Percentiles rank a stretch among this genome's conserved stretches.
phyloP scores from a whole-genome alignment of 768 basidiomycete genomes.

The Suillus tomentosus region DNA sequence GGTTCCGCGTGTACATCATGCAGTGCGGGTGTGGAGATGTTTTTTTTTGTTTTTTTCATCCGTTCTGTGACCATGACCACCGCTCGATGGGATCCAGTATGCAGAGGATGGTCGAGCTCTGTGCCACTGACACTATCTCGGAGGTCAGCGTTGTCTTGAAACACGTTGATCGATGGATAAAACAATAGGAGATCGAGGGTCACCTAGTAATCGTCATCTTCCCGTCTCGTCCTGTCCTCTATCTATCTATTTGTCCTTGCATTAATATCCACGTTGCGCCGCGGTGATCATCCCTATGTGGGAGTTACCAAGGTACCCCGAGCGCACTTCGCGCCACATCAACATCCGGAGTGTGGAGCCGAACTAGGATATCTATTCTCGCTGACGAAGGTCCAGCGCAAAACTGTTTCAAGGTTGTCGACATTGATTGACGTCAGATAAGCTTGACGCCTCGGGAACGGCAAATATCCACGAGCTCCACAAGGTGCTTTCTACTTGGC shows the following conservation, averaged over 20 bases:
- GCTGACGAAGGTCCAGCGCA: neutral
- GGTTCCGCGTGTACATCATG: neutral
- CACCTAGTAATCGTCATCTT: neutral
- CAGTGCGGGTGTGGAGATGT: neutral
- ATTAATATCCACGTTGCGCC: neutral
- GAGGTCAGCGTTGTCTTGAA: neutral
- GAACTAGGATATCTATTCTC: neutral
- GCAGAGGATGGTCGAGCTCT: neutral
- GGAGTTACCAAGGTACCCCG: neutral
- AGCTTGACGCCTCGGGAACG: neutral
- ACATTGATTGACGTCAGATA: neutral
- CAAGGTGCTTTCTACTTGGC: neutral
- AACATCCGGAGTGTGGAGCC: slow-evolving; percentile 2
- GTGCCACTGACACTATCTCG: neutral
- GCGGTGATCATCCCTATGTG: neutral
- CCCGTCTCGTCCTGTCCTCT: neutral
- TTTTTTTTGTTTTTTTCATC: neutral
- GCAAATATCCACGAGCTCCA: neutral
- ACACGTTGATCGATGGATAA: neutral
- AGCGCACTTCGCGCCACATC: neutral
- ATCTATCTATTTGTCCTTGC: neutral
- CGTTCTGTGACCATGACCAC: neutral
- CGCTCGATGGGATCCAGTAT: neutral
- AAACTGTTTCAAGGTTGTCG: neutral
- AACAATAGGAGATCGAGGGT: neutral